Evolutionary conservation across 2,329 filamentous ascomycete species (phyloP), one percentile per base, ranked within the genome.

Genomic region (Aspergillus glaucus): DNA sequence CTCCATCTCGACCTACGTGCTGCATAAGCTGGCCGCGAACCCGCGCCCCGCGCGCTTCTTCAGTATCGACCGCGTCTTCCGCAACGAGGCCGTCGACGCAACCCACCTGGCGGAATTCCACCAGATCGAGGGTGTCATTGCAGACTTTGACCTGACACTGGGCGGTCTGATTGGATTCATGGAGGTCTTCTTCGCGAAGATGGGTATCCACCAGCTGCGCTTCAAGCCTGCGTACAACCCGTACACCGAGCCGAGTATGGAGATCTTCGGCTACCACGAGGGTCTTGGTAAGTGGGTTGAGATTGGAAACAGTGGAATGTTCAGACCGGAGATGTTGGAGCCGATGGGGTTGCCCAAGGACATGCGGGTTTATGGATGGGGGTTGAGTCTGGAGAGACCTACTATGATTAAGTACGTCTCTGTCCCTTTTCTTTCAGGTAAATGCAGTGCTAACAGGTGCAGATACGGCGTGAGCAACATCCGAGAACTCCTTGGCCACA

Each of bases 171-270:
- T 96, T 78, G 88, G 82, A 73, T 88, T 97, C 76, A 91, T 97
- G 80, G 86, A 92, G 63, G 84, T 89, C 62, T 97, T 98, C 83
- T 98, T 97, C 72, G 79, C 78, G 55, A 95, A 95, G 78, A 95
- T 97, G 86, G 92, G 93, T 57, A 89, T 98, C 58, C 77, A 81
- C 54, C 77, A 82, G 62, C 80, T 98, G 56, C 86, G 88, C 64
- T 98, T 95, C 83, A 98, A 98, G 78, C 93, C 93, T 15, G 93
- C 93, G 1, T 95, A 94, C 75, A 95, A 95, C 74, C 88, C 88
- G 1, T 91, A 94, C 76, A 95, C 90, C 24, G 93, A 98, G 73
- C 91, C 93, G 26, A 87, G 86, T 66, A 94, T 98, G 90, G 93
- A 98, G 73, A 95, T 98, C 58, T 98, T 97, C 74, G 89, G 88